phyloP scores from a whole-genome alignment of 371 early-diverging fungal species.

The Funneliformis caledonium region DNA sequence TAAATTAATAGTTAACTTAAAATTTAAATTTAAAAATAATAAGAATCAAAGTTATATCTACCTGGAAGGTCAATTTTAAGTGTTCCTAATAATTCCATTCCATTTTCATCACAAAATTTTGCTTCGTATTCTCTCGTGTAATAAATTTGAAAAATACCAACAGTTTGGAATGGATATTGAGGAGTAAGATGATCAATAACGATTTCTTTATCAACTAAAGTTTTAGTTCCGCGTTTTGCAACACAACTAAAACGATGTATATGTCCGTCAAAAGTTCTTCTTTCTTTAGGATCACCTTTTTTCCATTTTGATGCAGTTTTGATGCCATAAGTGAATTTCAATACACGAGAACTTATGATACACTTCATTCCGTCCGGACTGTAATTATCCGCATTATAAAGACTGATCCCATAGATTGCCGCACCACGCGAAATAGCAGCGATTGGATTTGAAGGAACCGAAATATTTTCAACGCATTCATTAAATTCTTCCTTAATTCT shows the following conservation, averaged over 20 bases:
- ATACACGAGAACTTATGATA: slow-evolving; percentile 39
- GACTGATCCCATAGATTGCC: background rate
- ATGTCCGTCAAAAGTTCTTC: background rate
- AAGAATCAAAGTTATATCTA: too few relatives aligned
- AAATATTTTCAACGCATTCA: slow-evolving; percentile 35
- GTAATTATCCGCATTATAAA: background rate
- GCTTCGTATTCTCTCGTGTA: slow-evolving; percentile 10
- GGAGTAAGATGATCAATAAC: background rate
- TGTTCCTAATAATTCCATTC: slow-evolving; percentile 1
- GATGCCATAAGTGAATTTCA: slow-evolving; percentile 24
- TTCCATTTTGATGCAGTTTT: background rate
- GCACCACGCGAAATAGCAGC: slow-evolving; percentile 26
- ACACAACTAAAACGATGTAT: background rate
- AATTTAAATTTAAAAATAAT: too few relatives aligned
- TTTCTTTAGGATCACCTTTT: background rate
- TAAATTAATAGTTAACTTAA: background rate
- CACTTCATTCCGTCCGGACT: slow-evolving; percentile 41
- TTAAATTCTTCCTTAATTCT: slow-evolving; percentile 49
- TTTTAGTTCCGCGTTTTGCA: background rate
- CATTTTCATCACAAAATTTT: slow-evolving; percentile 4
- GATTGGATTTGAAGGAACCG: slow-evolving; percentile 22
- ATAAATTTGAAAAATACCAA: background rate
- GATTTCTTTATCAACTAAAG: slow-evolving; percentile 1
- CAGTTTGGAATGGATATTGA: background rate
- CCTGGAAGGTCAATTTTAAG: slow-evolving; percentile 14